Evolutionary conservation across 164 flowering plant genomes (phyloP).

Genomic region (Santalum album): DNA sequence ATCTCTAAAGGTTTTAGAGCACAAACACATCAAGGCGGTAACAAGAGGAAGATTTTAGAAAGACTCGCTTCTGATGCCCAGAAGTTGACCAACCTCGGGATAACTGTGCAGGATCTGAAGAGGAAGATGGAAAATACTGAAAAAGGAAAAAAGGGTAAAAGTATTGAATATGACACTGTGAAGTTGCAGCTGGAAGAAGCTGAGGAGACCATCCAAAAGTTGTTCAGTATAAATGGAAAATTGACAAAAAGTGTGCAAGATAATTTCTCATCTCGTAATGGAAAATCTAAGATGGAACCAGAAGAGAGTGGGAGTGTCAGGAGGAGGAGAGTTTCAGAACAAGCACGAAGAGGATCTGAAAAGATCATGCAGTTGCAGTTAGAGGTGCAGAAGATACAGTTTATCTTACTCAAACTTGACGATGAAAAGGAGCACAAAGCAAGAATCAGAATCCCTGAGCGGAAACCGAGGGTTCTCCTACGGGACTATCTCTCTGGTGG

Average conservation of each 20-base stretch:
- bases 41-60: constrained; percentile 55
- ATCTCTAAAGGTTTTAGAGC: constrained; percentile 35
- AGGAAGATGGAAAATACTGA: constrained; percentile 47
- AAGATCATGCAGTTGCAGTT: constrained; percentile 55
- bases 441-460: constrained; percentile 21
- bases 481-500: constrained; percentile 52
- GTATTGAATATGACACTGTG: constrained; percentile 40
- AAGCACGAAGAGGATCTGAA: constrained; percentile 50
- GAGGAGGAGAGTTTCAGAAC: constrained; percentile 40
- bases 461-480: constrained; percentile 34
- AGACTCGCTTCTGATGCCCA: constrained; percentile 69
- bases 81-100: constrained; percentile 69
- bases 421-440: constrained; percentile 31
- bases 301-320: constrained; percentile 21
- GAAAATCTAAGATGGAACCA: constrained; percentile 15
- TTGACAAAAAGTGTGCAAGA: constrained; percentile 39
- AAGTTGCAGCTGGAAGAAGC: constrained; percentile 68
- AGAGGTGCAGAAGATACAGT: constrained; percentile 58
- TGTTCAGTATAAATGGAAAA: constrained; percentile 47
- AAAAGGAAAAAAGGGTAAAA: constrained; percentile 40
- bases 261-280: constrained; percentile 20
- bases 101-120: constrained; percentile 62
- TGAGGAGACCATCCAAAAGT: constrained; percentile 43
- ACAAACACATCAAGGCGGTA: constrained; percentile 28
- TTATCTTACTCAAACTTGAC: constrained; percentile 49